Base-by-base conservation (phyloP, 495 filamentous ascomycete genomes). In the Aspergillus coremiiformis region DNA sequence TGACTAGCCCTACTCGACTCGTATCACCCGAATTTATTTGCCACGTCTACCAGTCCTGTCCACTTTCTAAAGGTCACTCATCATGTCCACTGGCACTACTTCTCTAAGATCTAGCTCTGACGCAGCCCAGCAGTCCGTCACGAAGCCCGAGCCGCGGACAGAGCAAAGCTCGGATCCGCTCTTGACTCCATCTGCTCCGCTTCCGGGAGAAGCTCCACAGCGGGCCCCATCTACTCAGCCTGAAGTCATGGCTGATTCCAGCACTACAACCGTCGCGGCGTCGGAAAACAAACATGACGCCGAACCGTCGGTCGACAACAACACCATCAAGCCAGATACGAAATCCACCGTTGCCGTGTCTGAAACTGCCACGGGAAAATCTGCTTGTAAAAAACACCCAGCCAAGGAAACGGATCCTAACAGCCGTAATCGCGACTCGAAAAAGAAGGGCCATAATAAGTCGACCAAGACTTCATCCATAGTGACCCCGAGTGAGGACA, bases 351-450 rank as follows among this genome's bases (percentile, higher is more conserved):
- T 56, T 22, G 53, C 60, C 15, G 51, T 59, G 5, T 29, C 58
- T 1, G 67, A 69, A 17, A 54, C 46, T 9, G 20, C 56, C 21
- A 24, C 59, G 27, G 72, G 69, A 46, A 65, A 66, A 35, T 8
- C 60, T 2, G 49, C 52, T 22, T 73, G 71, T 60, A 71, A 70
- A 47, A 73, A 75, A 51, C 68, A 72, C 44, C 39, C 65, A 9
- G 52, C 63, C 17, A 66, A 63, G 46, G 61, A 64, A 11, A 23
- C 56, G 9, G 65, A 63, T 22, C 60, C 41, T 20, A 58, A 54
- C 14, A 51, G 55, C 11, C 56, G 53, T 12, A 44, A 35, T 19
- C 39, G 46, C 30, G 57, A 64, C 4, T 54, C 58, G 46, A 73
- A 71, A 55, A 73, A 69, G 39, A 66, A 64, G 27, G 54, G 60